phyloP scores from a whole-genome alignment of 1,284 basidiomycete genomes.

The Ustilago hordei region DNA sequence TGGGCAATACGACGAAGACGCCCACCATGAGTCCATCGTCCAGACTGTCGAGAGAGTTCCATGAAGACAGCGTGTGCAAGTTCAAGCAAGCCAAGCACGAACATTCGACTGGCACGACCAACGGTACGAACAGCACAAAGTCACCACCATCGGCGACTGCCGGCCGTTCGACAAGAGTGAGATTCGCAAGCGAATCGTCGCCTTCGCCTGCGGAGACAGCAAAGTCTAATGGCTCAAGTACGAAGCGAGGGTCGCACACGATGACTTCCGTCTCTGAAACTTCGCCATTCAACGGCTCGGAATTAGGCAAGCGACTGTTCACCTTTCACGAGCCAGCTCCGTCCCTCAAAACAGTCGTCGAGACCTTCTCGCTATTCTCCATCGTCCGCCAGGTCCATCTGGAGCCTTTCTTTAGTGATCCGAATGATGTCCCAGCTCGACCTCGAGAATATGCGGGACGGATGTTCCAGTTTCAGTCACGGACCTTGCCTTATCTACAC shows the following conservation, averaged over 20 bases:
- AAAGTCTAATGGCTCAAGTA: neutral
- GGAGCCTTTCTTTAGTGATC: constrained; percentile 74
- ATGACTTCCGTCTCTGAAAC: neutral
- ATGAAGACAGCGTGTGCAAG: constrained; percentile 32
- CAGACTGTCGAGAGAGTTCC: constrained; percentile 26
- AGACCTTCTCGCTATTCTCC: constrained; percentile 73
- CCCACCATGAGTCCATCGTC: constrained; percentile 22
- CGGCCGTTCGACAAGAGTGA: constrained; percentile 17
- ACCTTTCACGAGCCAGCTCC: constrained; percentile 44
- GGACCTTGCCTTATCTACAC: constrained; percentile 62
- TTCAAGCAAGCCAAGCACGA: constrained; percentile 36
- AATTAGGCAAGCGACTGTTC: constrained; percentile 6
- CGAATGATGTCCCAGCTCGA: constrained; percentile 77
- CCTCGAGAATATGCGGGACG: constrained; percentile 85
- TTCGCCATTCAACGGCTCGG: neutral
- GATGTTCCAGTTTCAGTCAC: constrained; percentile 77
- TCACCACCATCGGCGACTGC: constrained; percentile 3
- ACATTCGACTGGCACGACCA: constrained; percentile 8
- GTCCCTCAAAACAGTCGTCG: constrained; percentile 70
- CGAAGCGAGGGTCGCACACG: neutral
- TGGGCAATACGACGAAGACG: constrained; percentile 6
- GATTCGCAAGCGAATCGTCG: constrained; percentile 17
- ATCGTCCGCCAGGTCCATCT: constrained; percentile 79
- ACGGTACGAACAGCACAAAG: constrained; percentile 2
- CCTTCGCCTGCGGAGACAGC: neutral